Conservation (phyloP, 495 filamentous ascomycete species). For the Penicillium goetzii region DNA sequence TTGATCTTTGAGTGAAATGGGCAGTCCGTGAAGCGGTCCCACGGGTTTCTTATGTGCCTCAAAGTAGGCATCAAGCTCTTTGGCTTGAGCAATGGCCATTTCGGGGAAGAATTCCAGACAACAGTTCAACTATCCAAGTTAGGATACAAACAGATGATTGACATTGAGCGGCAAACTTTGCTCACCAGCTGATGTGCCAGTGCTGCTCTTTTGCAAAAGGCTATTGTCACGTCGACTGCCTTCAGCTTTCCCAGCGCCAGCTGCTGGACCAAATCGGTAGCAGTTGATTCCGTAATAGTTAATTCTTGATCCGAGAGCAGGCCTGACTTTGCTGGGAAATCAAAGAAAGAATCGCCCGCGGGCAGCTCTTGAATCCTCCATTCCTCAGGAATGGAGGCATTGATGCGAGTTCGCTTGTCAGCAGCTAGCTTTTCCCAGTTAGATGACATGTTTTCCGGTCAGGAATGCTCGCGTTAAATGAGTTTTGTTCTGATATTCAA, state of each 20-base stretch:
- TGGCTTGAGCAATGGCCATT: conserved; percentile 56
- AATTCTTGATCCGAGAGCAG: conserved; percentile 17
- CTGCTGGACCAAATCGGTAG: conserved; percentile 11
- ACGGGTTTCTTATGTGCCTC: conserved; percentile 42
- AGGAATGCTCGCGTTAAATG: not conserved
- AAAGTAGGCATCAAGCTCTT: conserved; percentile 58
- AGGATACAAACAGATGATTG: not conserved
- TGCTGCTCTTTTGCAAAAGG: conserved; percentile 22
- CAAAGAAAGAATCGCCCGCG: conserved; percentile 7
- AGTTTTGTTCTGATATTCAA: too few species aligned
- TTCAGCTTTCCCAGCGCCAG: conserved; percentile 17
- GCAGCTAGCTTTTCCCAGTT: conserved; percentile 18
- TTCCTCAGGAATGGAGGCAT: conserved; percentile 16
- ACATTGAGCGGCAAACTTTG: not conserved
- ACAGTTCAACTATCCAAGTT: conserved; percentile 43
- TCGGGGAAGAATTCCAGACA: conserved; percentile 59
- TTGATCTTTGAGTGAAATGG: conserved; percentile 65
- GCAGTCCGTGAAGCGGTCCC: conserved; percentile 63
- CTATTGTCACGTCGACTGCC: conserved; percentile 41
- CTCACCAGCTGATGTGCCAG: conserved; percentile 23
- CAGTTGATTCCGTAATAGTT: conserved; percentile 15
- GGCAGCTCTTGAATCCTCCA: conserved; percentile 19
- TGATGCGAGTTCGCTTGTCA: conserved; percentile 18
- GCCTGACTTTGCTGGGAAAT: conserved; percentile 10
- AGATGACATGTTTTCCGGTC: conserved; percentile 1